Evolutionary conservation across 2,329 filamentous ascomycete species (phyloP).

Genomic region (Fusarium pininemorale): DNA sequence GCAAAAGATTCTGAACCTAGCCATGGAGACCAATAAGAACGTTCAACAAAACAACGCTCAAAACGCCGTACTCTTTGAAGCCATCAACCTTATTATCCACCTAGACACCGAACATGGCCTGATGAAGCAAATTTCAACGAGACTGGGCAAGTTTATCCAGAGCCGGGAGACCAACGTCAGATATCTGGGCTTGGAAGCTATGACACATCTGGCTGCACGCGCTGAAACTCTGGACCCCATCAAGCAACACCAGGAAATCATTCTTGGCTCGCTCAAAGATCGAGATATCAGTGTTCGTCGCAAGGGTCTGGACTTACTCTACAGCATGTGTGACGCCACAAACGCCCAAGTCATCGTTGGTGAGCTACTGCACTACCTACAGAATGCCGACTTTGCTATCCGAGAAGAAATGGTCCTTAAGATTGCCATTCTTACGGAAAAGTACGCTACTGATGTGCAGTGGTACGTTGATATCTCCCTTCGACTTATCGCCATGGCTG

Average conservation of each 20-base stretch:
- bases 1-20: constrained; percentile 88
- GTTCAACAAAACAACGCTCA: constrained; percentile 99
- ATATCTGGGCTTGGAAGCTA: constrained; percentile 94
- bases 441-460: constrained; percentile 97
- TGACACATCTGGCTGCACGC: constrained; percentile 95
- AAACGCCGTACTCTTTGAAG: constrained; percentile 97
- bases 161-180: constrained; percentile 97
- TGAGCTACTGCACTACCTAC: constrained; percentile 92
- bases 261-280: constrained; percentile 92
- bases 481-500: constrained; percentile 92
- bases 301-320: constrained; percentile 93
- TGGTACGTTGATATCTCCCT: constrained; percentile 99
- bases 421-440: constrained; percentile 97
- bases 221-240: constrained; percentile 96
- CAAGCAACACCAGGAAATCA: constrained; percentile 97
- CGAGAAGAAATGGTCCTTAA: constrained; percentile 99
- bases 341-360: constrained; percentile 94
- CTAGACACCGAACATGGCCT: constrained; percentile 92
- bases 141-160: constrained; percentile 94
- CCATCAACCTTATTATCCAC: constrained; percentile 98
- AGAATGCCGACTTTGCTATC: constrained; percentile 97
- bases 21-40: constrained; percentile 95
- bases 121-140: constrained; percentile 94
- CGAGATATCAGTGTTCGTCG: constrained; percentile 96
- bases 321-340: constrained; percentile 99